Evolutionary conservation across 2,329 filamentous ascomycete genomes (phyloP).

Genomic region (Emericellopsis cladophorae): DNA sequence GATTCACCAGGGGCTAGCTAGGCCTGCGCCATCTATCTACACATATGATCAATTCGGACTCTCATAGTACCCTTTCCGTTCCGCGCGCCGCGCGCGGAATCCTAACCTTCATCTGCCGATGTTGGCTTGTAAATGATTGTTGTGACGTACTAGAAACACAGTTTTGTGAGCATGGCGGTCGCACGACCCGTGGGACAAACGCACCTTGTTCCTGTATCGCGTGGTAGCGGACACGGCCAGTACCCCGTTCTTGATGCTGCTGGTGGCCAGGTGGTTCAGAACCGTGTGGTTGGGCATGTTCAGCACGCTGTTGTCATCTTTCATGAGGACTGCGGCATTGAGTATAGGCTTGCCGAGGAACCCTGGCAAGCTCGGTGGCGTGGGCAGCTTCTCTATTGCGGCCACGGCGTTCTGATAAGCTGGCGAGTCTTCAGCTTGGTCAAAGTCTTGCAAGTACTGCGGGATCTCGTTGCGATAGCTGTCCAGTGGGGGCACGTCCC

Average conservation of each 20-base stretch:
- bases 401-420: constrained; percentile 62
- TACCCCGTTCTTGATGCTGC: constrained; percentile 94
- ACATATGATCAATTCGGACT: too few relatives aligned
- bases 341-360: constrained; percentile 92
- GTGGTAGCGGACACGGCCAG: constrained; percentile 93
- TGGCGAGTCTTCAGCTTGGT: constrained; percentile 67
- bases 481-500: constrained; percentile 39
- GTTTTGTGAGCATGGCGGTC: background rate
- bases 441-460: constrained; percentile 74
- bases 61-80: too few relatives aligned
- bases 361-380: constrained; percentile 73
- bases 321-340: constrained; percentile 82
- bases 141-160: constrained; percentile 65
- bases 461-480: constrained; percentile 67
- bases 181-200: constrained; percentile 7
- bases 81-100: background rate
- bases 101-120: constrained; percentile 31
- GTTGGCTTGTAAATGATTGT: constrained; percentile 97
- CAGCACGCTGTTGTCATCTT: constrained; percentile 94
- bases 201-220: constrained; percentile 89
- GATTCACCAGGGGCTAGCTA: too few relatives aligned
- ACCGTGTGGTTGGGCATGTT: constrained; percentile 97
- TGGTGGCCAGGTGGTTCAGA: constrained; percentile 90
- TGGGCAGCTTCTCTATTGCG: constrained; percentile 67
- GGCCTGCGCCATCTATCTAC: too few relatives aligned